These are phyloP conservation scores for Aurantiochytrium sp. DNA, from an alignment of 108 stramenopile genomes.

Conservation along the genomic window DNA sequence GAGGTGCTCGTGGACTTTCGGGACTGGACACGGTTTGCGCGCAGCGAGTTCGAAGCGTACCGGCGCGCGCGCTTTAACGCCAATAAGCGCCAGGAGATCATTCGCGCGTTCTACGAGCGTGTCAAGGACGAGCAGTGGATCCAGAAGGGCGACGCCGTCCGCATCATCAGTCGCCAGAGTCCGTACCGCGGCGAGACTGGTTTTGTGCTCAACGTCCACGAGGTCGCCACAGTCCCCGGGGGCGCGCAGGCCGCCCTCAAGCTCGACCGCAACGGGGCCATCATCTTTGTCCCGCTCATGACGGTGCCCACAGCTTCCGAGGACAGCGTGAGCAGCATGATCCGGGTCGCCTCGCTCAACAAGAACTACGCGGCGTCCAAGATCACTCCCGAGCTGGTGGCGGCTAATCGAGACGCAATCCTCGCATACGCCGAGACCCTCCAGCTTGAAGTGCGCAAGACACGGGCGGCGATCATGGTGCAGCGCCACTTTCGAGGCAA, in stretches of 20 bases:
- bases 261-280: background rate
- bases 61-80: background rate
- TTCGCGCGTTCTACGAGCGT: slow-evolving; percentile 14
- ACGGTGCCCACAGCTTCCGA: background rate
- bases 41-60: background rate
- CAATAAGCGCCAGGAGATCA: background rate
- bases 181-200: slow-evolving; percentile 24
- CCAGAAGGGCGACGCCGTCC: background rate
- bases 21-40: background rate
- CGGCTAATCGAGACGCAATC: background rate
- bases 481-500: background rate
- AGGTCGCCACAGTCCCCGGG: background rate
- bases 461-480: background rate
- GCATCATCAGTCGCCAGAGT: background rate
- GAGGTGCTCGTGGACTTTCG: background rate
- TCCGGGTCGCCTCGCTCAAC: background rate
- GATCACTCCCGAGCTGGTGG: background rate
- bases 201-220: background rate
- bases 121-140: slow-evolving; percentile 15
- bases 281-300: background rate
- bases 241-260: background rate
- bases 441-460: background rate
- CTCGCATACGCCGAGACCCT: background rate
- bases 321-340: background rate
- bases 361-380: background rate